Evolutionary conservation across 1,284 basidiomycete species (phyloP), one percentile per base, ranked within the genome.

Genomic region (Clitocybe nebularis): DNA sequence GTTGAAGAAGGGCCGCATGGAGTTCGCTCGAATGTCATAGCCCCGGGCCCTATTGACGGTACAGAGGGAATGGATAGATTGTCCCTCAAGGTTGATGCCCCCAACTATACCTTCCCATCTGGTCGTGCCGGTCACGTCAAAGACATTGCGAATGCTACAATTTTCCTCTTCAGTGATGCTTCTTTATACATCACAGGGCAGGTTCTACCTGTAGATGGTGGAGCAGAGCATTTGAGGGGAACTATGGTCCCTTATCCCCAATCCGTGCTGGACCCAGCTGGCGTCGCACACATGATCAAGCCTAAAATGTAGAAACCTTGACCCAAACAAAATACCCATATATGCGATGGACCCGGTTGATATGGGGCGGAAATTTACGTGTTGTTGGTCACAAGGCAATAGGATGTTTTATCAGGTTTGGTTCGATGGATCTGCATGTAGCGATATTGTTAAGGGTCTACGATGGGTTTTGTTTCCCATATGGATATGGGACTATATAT

Each of bases 1-100:
- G 81, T 96, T 9, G 94, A 97, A 64, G 91, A 96, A 68, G 94
- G 93, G 1, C 94, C 93, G 4, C 77, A 84, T 53, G 95, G 94
- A n/a, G 83, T 98, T 24, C 83, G 94, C 40, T 90, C 89, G 26
- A 97, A 97, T 60, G 87, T 95, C 40, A 86, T 96, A 54, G 82
- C 92, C 0, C 93, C 93, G 3, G 93, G 87, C 1, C 85, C 90
- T 6, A 95, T 97, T 48, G 75, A 65, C 2, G 81, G 75, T 14
- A 97, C 94, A 0, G 93, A 91, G 60, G 95, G 95, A 37, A 79
- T 87, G 74, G 72, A 81, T 51, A 79, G 89, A 17, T 73, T 94
- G 29, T 67, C 73, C 7, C 51, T 58, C 19, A 61, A 60, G 43
- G 43, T 74, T 51, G 61, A 66, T 23, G 23, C 29, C 8, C 33